phyloP scores from a whole-genome alignment of 352 stramenopile species.

The Stramenopiles sp. region DNA sequence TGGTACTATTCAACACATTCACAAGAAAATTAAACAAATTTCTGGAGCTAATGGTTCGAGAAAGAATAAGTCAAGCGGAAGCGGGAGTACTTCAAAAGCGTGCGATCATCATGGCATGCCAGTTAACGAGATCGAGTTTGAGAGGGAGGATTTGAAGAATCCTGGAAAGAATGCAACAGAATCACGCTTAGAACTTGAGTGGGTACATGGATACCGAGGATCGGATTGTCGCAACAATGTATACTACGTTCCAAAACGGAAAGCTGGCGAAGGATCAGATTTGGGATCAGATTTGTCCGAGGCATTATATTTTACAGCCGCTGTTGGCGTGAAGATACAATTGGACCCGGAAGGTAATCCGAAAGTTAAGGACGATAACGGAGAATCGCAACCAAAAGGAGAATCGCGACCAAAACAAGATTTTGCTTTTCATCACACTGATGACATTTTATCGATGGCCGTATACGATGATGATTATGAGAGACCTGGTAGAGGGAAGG shows the following conservation, averaged over 20 bases:
- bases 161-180: slow-evolving; percentile 5
- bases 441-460: not conserved
- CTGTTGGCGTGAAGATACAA: not conserved
- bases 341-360: not conserved
- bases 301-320: not conserved
- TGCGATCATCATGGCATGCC: not conserved
- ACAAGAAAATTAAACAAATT: not conserved
- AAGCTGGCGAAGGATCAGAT: not conserved
- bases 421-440: not conserved
- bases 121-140: not conserved
- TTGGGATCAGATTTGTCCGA: slow-evolving; percentile 19
- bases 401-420: not conserved
- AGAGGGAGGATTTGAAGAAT: not conserved
- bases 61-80: not conserved
- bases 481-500: not conserved
- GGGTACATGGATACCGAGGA: slow-evolving; percentile 64
- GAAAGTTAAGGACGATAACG: not conserved
- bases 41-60: not conserved
- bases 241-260: slow-evolving; percentile 30
- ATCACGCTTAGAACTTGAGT: slow-evolving; percentile 54
- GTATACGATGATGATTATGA: too few relatives aligned
- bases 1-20: not conserved
- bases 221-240: slow-evolving; percentile 48
- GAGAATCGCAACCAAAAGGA: too few relatives aligned
- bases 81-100: not conserved